Evolutionary conservation across 331 rosid genomes (phyloP), one percentile per base, ranked within the genome.

Genomic region (Prunus yedoensis): DNA sequence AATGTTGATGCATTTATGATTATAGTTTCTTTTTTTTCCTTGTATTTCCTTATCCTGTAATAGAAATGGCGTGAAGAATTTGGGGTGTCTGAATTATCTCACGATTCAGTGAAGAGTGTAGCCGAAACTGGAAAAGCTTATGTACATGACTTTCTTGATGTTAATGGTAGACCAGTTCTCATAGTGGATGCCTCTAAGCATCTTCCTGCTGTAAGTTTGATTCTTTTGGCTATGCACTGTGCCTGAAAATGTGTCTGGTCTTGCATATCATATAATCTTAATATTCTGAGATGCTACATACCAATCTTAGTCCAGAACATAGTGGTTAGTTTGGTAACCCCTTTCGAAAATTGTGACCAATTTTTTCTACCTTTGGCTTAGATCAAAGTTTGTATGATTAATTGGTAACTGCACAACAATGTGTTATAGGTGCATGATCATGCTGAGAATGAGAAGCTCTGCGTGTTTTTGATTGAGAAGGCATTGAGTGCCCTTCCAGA

Each of bases 1-100:
- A 11, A 6, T 32, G 63, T 28, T 51, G 14, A 18, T 20, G 38
- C 66, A 23, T 15, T 45, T 15, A 18, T 41, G 63, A 59, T 32
- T 56, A 15, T 9, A 35, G 49, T 68, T 74, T 10, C 53, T 62
- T 68, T 65, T 80, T 79, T 74, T 38, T 38, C 43, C 43, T 38
- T 66, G 75, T 80, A 25, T 66, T 75, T 50, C 74, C 53, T 77
- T 57, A 76, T 59, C 51, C 56, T 59, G 78, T 53, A 64, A 74
- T 73, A 94, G 99, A 92, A 85, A 87, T 95, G 99, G 99, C 97
- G 93, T 85, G 91, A 66, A 83, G 97, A 90, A 74, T 92, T 92
- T 74, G 83, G 91, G 70, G 96, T 92, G 77, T 83, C 89, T 63
- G 85, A 88, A 69, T 71, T 92, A 87, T 78, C 95, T 27, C 92